Conservation (phyloP, 495 filamentous ascomycete genomes). For the Podospora conica region DNA sequence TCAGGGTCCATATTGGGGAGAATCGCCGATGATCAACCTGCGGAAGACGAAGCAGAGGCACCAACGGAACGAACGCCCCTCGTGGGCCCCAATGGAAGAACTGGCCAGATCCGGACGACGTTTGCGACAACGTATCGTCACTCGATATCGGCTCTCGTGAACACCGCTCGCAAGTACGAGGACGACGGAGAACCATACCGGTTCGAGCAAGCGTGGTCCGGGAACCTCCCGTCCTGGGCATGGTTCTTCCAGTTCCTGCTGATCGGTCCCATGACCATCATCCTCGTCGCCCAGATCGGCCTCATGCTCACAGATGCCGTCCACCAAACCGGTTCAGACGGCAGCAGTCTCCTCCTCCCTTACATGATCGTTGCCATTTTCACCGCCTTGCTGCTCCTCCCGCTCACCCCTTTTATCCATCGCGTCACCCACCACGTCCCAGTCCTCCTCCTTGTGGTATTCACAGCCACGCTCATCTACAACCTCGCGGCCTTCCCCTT, state of each 20-base stretch:
- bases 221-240: constrained; percentile 66
- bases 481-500: constrained; percentile 88
- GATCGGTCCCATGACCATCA: constrained; percentile 67
- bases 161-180: constrained; percentile 25
- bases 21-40: constrained; percentile 25
- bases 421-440: constrained; percentile 80
- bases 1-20: not conserved
- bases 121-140: constrained; percentile 63
- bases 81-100: constrained; percentile 39
- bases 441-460: constrained; percentile 64
- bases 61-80: constrained; percentile 78
- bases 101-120: constrained; percentile 52
- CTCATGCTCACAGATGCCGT: constrained; percentile 67
- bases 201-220: constrained; percentile 83
- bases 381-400: constrained; percentile 67
- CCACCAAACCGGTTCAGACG: constrained; percentile 76
- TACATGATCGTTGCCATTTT: constrained; percentile 65
- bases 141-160: constrained; percentile 38
- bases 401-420: constrained; percentile 78
- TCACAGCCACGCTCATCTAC: constrained; percentile 73
- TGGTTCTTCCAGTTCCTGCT: constrained; percentile 86
- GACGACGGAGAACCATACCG: constrained; percentile 48
- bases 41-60: constrained; percentile 46
- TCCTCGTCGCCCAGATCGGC: constrained; percentile 65
- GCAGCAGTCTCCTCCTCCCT: constrained; percentile 55